phyloP scores from a whole-genome alignment of 2,329 filamentous ascomycete species.

The Aspergillus jensenii region DNA sequence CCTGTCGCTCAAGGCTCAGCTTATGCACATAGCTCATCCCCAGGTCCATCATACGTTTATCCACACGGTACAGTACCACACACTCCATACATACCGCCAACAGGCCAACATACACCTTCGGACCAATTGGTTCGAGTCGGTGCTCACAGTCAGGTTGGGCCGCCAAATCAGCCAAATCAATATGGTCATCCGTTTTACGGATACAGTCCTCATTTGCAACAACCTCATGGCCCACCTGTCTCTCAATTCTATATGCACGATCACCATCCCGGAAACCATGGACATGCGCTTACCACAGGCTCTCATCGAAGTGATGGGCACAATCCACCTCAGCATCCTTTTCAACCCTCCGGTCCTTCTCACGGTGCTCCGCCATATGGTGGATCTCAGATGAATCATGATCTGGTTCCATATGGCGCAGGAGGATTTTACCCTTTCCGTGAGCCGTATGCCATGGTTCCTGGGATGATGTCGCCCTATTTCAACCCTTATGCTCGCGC shows the following conservation, averaged over 20 bases:
- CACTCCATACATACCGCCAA: conserved; percentile 26
- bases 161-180: conserved; percentile 21
- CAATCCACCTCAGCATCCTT: conserved; percentile 30
- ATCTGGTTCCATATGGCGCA: conserved; percentile 39
- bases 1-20: conserved; percentile 28
- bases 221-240: conserved; percentile 25
- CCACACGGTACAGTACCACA: conserved; percentile 28
- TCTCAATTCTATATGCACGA: conserved; percentile 31
- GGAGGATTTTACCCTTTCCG: conserved; percentile 36
- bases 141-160: conserved; percentile 24
- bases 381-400: conserved; percentile 33
- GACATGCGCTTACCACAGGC: conserved; percentile 20
- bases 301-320: conserved; percentile 31
- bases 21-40: conserved; percentile 43
- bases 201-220: conserved; percentile 30
- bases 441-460: conserved; percentile 34
- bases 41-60: conserved; percentile 40
- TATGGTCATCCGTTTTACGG: conserved; percentile 30
- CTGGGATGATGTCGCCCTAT: conserved; percentile 37
- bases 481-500: conserved; percentile 37
- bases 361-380: conserved; percentile 30
- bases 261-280: conserved; percentile 27
- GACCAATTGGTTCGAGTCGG: conserved; percentile 36
- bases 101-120: conserved; percentile 26
- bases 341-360: conserved; percentile 27